A percentile compares a stretch with the other conserved stretches of the same genome.
Evolutionary conservation across 768 basidiomycete genomes (phyloP).

Genomic region (Lactarius pseudohatsudake): DNA sequence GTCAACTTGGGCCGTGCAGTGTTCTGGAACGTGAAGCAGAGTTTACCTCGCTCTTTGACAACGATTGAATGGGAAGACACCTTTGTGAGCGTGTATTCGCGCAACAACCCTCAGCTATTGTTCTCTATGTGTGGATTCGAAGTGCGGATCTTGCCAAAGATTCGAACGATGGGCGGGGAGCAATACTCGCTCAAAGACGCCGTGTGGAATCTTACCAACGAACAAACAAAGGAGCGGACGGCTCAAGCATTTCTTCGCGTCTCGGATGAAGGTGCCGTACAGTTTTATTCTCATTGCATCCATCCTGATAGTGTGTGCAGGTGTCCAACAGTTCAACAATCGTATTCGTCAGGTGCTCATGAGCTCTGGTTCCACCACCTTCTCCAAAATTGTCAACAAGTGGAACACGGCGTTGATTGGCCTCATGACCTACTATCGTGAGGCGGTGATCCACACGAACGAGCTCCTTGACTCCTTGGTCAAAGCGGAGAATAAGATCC

Average conservation of each 20-base stretch:
- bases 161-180: slow-evolving; percentile 91
- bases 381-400: slow-evolving; percentile 98
- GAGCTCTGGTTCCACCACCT: slow-evolving; percentile 98
- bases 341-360: slow-evolving; percentile 94
- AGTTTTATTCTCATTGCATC: background rate
- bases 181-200: slow-evolving; percentile 96
- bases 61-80: slow-evolving; percentile 99
- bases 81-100: slow-evolving; percentile 94
- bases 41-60: slow-evolving; percentile 89
- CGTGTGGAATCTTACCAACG: slow-evolving; percentile 96
- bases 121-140: slow-evolving; percentile 99
- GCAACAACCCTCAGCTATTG: slow-evolving; percentile 94
- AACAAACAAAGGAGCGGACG: slow-evolving; percentile 95
- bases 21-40: slow-evolving; percentile 99
- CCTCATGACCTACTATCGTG: slow-evolving; percentile 97
- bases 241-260: slow-evolving; percentile 98
- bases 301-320: slow-evolving; percentile 37
- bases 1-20: slow-evolving; percentile 98
- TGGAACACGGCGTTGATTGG: slow-evolving; percentile 97
- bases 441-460: slow-evolving; percentile 96
- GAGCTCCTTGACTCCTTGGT: slow-evolving; percentile 94
- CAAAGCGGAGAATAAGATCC: slow-evolving; percentile 99
- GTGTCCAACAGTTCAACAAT: slow-evolving; percentile 97
- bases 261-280: slow-evolving; percentile 77
- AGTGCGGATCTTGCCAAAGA: slow-evolving; percentile 95